phyloP scores from a whole-genome alignment of 2,329 filamentous ascomycete genomes.

The Neofusicoccum cordaticola region DNA sequence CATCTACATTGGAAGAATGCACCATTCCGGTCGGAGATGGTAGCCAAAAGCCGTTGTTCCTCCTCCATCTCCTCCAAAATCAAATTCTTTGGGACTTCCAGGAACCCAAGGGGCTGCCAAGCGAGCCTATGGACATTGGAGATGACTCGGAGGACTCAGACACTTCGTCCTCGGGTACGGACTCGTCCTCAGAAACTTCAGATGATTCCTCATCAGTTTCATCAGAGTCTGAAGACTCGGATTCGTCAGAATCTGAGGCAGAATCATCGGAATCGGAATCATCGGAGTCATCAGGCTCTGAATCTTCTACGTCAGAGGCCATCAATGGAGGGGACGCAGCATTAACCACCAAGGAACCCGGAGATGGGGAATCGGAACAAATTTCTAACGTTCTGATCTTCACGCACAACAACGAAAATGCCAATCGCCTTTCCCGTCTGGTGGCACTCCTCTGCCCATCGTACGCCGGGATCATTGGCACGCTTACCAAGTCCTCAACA shows the following conservation, averaged over 20 bases:
- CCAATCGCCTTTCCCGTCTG: constrained; percentile 80
- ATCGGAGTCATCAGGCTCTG: background rate
- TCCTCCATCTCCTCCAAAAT: constrained; percentile 71
- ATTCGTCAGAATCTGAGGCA: constrained; percentile 20
- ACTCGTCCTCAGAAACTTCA: constrained; percentile 18
- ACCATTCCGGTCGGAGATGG: constrained; percentile 51
- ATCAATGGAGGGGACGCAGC: background rate
- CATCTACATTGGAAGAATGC: constrained; percentile 44
- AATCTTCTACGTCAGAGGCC: background rate
- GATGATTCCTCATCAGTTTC: constrained; percentile 23
- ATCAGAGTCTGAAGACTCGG: constrained; percentile 22
- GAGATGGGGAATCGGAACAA: constrained; percentile 20
- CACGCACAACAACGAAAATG: constrained; percentile 84
- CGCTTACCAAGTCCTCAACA: constrained; percentile 75
- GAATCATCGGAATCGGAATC: constrained; percentile 15
- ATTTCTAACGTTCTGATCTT: constrained; percentile 67
- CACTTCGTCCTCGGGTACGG: constrained; percentile 17
- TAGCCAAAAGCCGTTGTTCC: constrained; percentile 68
- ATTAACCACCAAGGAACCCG: background rate
- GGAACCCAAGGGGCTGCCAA: background rate
- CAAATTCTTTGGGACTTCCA: constrained; percentile 38
- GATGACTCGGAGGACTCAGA: background rate
- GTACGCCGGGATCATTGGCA: constrained; percentile 59
- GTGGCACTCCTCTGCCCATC: constrained; percentile 64
- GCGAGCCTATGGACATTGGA: background rate